These are phyloP conservation scores for Leccinum incarnatum DNA, from an alignment of 768 basidiomycete species.

Conservation along the genomic window DNA sequence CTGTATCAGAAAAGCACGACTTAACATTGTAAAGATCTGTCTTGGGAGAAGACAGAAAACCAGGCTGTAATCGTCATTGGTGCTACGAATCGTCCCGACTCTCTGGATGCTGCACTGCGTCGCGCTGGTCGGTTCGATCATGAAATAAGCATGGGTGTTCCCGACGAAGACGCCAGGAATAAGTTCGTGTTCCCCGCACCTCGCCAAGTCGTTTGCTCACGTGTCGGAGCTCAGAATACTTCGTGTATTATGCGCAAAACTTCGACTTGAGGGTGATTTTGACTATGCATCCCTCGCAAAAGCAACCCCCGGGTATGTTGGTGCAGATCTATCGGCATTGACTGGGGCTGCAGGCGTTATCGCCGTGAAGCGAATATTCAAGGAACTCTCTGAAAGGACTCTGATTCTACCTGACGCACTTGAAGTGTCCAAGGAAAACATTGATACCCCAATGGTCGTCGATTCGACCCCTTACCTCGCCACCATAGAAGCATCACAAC, in stretches of 20 bases:
- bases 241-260: conserved; percentile 76
- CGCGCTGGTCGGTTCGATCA: conserved; percentile 95
- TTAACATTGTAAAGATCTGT: conserved; percentile 65
- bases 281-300: conserved; percentile 85
- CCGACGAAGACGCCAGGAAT: conserved; percentile 84
- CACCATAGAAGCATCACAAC: conserved; percentile 16
- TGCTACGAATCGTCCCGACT: conserved; percentile 94
- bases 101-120: conserved; percentile 89
- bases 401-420: conserved; percentile 49
- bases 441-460: conserved; percentile 37
- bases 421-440: conserved; percentile 14
- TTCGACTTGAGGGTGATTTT: conserved; percentile 85
- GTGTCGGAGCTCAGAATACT: conserved; percentile 61
- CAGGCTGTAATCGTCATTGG: conserved; percentile 94
- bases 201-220: background rate
- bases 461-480: conserved; percentile 27
- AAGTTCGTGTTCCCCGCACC: conserved; percentile 54
- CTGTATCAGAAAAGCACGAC: background rate
- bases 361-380: conserved; percentile 95
- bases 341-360: conserved; percentile 94
- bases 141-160: conserved; percentile 97
- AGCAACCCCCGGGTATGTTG: conserved; percentile 95
- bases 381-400: conserved; percentile 65
- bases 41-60: conserved; percentile 92
- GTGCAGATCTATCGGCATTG: conserved; percentile 88